Evolutionary conservation across 164 flowering plant species (phyloP).

Genomic region (Chloranthus sessilifolius): DNA sequence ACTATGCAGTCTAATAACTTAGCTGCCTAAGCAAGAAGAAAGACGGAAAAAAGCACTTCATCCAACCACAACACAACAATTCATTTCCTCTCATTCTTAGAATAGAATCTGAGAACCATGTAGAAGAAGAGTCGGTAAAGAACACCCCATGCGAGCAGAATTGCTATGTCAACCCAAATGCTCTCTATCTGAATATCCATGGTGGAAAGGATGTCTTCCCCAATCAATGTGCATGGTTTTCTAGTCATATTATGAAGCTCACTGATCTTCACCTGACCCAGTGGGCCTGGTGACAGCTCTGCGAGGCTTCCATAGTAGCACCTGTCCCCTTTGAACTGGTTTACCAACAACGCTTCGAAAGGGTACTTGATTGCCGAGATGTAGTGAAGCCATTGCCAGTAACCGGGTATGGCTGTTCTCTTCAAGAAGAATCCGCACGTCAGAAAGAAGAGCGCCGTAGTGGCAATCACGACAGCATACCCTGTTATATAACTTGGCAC

Average conservation of each 20-base stretch:
- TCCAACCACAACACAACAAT: too few relatives aligned
- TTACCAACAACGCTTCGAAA: slow-evolving; percentile 57
- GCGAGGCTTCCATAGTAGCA: slow-evolving; percentile 35
- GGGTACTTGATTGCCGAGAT: slow-evolving; percentile 81
- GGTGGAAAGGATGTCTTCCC: slow-evolving; percentile 49
- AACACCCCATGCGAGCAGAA: slow-evolving; percentile 73
- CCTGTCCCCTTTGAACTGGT: slow-evolving; percentile 40
- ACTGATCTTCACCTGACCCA: slow-evolving; percentile 45
- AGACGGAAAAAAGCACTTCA: background rate
- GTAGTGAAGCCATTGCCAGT: slow-evolving; percentile 79
- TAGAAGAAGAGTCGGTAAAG: slow-evolving; percentile 69
- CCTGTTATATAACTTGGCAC: slow-evolving; percentile 76
- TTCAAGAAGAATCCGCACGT: slow-evolving; percentile 80
- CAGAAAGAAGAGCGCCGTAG: slow-evolving; percentile 73
- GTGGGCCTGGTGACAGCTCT: slow-evolving; percentile 68
- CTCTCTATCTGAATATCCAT: slow-evolving; percentile 46
- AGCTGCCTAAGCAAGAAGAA: background rate
- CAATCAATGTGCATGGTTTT: slow-evolving; percentile 36
- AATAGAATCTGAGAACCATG: slow-evolving; percentile 62
- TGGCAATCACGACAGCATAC: slow-evolving; percentile 74
- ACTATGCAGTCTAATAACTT: too few relatives aligned
- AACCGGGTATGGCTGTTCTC: slow-evolving; percentile 36
- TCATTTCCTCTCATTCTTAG: slow-evolving; percentile 78
- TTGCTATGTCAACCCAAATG: slow-evolving; percentile 49
- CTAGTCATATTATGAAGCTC: slow-evolving; percentile 18